Evolutionary conservation across 2,329 filamentous ascomycete species (phyloP), one percentile per base, ranked within the genome.

Genomic region (Diaporthe sp.): DNA sequence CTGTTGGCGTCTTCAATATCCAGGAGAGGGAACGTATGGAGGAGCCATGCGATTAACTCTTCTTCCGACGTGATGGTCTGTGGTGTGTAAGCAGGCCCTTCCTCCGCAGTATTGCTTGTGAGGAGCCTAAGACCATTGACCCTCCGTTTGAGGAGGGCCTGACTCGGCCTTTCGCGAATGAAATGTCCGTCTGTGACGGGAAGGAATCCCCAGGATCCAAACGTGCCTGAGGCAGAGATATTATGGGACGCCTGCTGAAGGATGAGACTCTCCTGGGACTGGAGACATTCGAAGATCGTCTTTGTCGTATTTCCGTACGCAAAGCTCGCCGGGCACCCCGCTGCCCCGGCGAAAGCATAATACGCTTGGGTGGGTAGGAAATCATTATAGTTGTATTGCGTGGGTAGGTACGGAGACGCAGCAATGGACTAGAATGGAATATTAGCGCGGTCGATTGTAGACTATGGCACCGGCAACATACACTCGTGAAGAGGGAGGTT

Each of bases 41-140:
- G 30, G 4, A 56, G 53, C 53, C 53, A 56, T n/a, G 30, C 53
- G 17, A 15, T 35, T 17, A 56, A 82, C 81, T 5, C 78, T 68
- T 13, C 77, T 77, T 4, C 81, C 0, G 84, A 87, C 5, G 78
- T 81, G 53, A 89, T 86, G 55, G 83, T 83, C 47, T 84, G 83
- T 0, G 85, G 84, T 4, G 84, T 83, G 75, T 89, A 89, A 2
- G 76, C 73, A 12, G 81, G 78, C 4, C 85, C 88, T 81, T 91
- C 88, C 76, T 90, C 85, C 4, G 87, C 86, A 73, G 87, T 89
- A 78, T 88, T 76, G 50, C 63, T 51, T 37, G 63, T 51, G 15
- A 68, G 35, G 15, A 53, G 17, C 30, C 47, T 17, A 27, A 53
- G 44, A 6, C 81, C 78, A 72, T 84, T 82, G 17, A 84, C 79